These are phyloP conservation scores for Luffa aegyptiaca DNA, from an alignment of 306 rosid genomes.

Conservation along the genomic window DNA sequence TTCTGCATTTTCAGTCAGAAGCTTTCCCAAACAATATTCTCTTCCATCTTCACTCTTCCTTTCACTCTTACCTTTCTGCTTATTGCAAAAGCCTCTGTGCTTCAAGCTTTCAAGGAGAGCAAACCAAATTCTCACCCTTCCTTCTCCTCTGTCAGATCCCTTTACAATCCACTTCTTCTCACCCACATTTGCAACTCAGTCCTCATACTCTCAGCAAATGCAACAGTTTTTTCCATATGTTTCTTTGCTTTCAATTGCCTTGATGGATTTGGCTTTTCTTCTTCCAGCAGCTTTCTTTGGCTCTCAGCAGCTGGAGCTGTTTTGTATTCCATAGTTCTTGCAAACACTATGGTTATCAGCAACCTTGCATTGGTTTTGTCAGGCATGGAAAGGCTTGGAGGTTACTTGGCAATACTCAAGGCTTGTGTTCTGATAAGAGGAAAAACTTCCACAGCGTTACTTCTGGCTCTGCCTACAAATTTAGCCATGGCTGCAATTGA, in stretches of 20 bases:
- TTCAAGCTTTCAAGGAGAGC: constrained; percentile 5
- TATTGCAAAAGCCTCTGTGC: constrained; percentile 13
- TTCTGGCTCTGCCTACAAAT: constrained; percentile 59
- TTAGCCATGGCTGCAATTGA: constrained; percentile 68
- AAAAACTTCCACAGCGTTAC: constrained; percentile 67
- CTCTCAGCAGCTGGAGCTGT: constrained; percentile 61
- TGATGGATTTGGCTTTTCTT: constrained; percentile 33
- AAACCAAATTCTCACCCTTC: neutral
- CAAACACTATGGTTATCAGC: constrained; percentile 60
- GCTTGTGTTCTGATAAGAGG: constrained; percentile 68
- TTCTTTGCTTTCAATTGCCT: constrained; percentile 42
- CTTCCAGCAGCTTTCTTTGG: constrained; percentile 30
- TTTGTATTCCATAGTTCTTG: constrained; percentile 66
- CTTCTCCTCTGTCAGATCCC: constrained; percentile 12
- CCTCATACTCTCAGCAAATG: constrained; percentile 9
- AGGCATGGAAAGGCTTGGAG: constrained; percentile 60
- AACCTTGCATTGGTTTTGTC: constrained; percentile 65
- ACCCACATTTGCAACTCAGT: constrained; percentile 14
- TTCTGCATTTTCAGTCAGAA: constrained; percentile 1
- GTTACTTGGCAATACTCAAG: constrained; percentile 53
- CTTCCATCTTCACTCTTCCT: constrained; percentile 12
- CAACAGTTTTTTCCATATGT: constrained; percentile 2
- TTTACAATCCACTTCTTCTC: constrained; percentile 17
- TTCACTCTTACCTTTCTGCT: constrained; percentile 21
- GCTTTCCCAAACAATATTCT: constrained; percentile 8